Conservation (phyloP, 2,329 filamentous ascomycete species). For the Penicillium sp. region DNA sequence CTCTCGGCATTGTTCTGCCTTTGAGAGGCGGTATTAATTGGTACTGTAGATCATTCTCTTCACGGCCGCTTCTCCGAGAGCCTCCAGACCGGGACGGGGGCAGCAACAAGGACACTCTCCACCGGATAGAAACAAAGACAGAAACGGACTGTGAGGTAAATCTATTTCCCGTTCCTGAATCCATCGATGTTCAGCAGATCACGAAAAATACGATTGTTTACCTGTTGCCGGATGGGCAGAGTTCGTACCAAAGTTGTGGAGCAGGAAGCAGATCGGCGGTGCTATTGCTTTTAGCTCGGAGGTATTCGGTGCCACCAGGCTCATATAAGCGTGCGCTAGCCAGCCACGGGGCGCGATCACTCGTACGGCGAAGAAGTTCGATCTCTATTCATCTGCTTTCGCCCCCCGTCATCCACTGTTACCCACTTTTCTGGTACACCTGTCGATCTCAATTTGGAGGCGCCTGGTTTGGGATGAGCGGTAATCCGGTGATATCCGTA, state of each 20-base stretch:
- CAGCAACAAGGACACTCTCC: not conserved
- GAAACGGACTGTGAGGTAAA: not conserved
- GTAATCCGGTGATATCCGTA: slow-evolving; percentile 14
- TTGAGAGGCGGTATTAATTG: not conserved
- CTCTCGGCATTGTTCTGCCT: not conserved
- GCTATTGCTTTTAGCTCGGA: slow-evolving; percentile 14
- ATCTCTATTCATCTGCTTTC: not conserved
- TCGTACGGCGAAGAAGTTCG: slow-evolving; percentile 1
- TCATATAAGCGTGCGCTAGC: slow-evolving; percentile 16
- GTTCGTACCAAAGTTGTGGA: not conserved
- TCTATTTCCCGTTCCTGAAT: not conserved
- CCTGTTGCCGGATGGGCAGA: slow-evolving; percentile 5
- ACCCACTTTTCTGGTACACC: slow-evolving; percentile 1
- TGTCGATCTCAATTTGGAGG: slow-evolving; percentile 18
- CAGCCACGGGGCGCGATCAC: slow-evolving; percentile 10
- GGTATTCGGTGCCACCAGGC: slow-evolving; percentile 8
- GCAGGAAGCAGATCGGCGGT: slow-evolving; percentile 12
- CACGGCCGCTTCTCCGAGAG: not conserved
- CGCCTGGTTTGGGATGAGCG: not conserved
- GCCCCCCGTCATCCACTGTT: not conserved
- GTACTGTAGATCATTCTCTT: not conserved
- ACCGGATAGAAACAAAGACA: too few relatives aligned
- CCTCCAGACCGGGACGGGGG: not conserved
- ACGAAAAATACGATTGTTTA: slow-evolving; percentile 1
- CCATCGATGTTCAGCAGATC: not conserved